These are phyloP conservation scores for Tuber magnatum DNA, from an alignment of 495 filamentous ascomycete genomes.

Conservation along the genomic window DNA sequence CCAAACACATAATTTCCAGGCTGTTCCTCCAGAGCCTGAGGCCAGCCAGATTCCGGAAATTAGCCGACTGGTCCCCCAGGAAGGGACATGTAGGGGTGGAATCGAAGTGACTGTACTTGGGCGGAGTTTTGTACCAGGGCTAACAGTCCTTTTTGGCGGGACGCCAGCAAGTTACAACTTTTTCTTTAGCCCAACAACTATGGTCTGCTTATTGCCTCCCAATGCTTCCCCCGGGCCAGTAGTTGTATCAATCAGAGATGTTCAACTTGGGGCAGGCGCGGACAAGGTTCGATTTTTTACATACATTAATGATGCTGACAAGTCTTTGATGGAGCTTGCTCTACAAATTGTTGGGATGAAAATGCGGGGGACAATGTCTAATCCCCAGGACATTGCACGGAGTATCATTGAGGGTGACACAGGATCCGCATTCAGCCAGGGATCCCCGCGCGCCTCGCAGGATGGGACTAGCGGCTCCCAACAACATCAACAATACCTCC, in stretches of 20 bases:
- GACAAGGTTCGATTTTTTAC: slow-evolving; percentile 54
- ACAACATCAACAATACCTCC: slow-evolving; percentile 38
- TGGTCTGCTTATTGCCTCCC: slow-evolving; percentile 81
- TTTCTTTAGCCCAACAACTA: slow-evolving; percentile 69
- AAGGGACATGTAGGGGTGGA: slow-evolving; percentile 73
- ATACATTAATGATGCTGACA: slow-evolving; percentile 72
- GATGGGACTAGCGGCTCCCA: slow-evolving; percentile 17
- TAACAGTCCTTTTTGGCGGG: slow-evolving; percentile 82
- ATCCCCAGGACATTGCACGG: slow-evolving; percentile 50
- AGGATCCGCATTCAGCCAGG: slow-evolving; percentile 34
- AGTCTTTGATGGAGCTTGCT: slow-evolving; percentile 59
- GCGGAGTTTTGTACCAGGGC: slow-evolving; percentile 66
- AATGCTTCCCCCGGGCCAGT: slow-evolving; percentile 62
- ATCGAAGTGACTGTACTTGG: slow-evolving; percentile 80
- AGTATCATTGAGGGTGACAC: slow-evolving; percentile 47
- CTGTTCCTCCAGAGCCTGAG: slow-evolving; percentile 23
- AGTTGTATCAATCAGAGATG: slow-evolving; percentile 52
- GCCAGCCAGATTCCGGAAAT: slow-evolving; percentile 41
- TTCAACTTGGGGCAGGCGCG: slow-evolving; percentile 50
- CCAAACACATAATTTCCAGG: slow-evolving; percentile 21
- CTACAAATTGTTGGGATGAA: slow-evolving; percentile 53
- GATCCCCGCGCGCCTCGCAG: slow-evolving; percentile 17
- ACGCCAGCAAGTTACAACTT: slow-evolving; percentile 68
- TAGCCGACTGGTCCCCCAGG: slow-evolving; percentile 59
- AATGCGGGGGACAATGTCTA: slow-evolving; percentile 49